phyloP scores from a whole-genome alignment of 495 filamentous ascomycete species.

The Podospora australis region DNA sequence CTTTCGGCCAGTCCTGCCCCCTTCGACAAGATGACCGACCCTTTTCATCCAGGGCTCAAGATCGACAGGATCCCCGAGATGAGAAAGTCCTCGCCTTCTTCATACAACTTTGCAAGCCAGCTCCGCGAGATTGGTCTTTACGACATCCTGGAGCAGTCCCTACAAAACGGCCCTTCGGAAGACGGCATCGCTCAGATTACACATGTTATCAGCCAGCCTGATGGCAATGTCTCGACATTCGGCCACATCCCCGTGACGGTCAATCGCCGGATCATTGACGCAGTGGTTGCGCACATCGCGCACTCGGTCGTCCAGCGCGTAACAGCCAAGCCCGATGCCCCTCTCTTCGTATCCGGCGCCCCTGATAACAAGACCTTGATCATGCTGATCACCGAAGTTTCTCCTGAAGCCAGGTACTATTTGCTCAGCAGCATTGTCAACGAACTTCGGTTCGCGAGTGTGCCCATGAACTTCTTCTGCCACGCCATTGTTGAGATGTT shows the following conservation, averaged over 20 bases:
- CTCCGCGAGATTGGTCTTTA: conserved; percentile 59
- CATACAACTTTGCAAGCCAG: conserved; percentile 50
- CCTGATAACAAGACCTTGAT: conserved; percentile 70
- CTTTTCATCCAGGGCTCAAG: conserved; percentile 71
- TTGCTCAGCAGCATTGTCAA: conserved; percentile 79
- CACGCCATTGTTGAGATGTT: conserved; percentile 84
- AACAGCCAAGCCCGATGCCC: conserved; percentile 47
- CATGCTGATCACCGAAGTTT: conserved; percentile 64
- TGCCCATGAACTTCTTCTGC: conserved; percentile 88
- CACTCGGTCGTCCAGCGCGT: conserved; percentile 56
- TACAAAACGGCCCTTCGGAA: conserved; percentile 56
- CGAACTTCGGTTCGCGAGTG: conserved; percentile 85
- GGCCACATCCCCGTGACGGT: conserved; percentile 59
- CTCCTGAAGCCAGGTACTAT: conserved; percentile 76
- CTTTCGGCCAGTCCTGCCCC: conserved; percentile 75
- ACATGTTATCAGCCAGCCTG: conserved; percentile 54
- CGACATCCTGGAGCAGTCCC: conserved; percentile 57
- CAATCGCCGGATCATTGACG: conserved; percentile 67
- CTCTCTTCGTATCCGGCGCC: conserved; percentile 61
- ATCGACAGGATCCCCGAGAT: conserved; percentile 75
- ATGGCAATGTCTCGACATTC: conserved; percentile 49
- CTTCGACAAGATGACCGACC: conserved; percentile 71
- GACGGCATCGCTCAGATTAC: conserved; percentile 65
- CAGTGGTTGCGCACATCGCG: conserved; percentile 77
- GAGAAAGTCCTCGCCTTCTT: conserved; percentile 55